Conservation (phyloP, 2,329 filamentous ascomycete genomes). For the Trichoderma simmonsii region DNA sequence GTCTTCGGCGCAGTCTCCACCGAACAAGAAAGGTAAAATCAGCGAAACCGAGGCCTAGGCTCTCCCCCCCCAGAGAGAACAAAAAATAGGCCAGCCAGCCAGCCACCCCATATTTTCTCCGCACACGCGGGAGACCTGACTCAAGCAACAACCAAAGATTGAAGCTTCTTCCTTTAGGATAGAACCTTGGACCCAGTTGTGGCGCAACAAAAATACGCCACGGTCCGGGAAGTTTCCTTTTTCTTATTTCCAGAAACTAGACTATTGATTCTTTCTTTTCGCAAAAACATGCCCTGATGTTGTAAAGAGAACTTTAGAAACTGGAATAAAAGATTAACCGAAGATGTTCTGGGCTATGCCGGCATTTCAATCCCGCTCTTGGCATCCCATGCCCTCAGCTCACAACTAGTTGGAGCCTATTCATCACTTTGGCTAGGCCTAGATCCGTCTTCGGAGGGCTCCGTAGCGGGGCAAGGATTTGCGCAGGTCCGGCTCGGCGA, state of each 20-base stretch:
- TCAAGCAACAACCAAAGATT: background rate
- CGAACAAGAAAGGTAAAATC: background rate
- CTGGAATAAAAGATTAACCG: background rate
- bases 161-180: background rate
- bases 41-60: background rate
- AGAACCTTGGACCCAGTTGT: background rate
- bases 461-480: background rate
- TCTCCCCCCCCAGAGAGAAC: background rate
- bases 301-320: background rate
- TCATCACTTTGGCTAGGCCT: background rate
- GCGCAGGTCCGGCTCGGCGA: background rate
- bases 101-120: conserved; percentile 13
- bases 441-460: background rate
- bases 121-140: background rate
- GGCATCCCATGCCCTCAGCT: background rate
- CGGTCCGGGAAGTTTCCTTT: background rate
- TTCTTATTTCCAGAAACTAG: background rate
- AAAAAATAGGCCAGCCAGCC: background rate
- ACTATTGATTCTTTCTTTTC: background rate
- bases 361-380: background rate
- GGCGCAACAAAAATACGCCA: background rate
- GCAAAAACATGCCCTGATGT: background rate
- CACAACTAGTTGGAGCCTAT: background rate
- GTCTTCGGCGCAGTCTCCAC: background rate
- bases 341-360: background rate